Evolutionary conservation across 805 yeast species (phyloP).

Genomic region (Lipomyces starkeyi): DNA sequence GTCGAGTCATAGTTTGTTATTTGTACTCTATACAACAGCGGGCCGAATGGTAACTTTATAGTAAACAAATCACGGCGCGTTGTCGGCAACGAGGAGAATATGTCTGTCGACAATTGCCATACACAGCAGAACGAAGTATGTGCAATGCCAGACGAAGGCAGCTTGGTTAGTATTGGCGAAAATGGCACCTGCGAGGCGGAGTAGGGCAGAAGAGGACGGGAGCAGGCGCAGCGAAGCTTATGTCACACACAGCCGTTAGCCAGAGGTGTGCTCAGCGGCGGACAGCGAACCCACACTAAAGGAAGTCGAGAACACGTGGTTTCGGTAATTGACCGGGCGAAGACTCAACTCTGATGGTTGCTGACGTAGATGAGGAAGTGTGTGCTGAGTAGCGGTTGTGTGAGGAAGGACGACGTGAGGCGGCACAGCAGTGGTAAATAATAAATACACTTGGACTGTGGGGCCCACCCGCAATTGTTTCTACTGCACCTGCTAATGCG

Average conservation of each 20-base stretch:
- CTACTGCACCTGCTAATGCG: neutral
- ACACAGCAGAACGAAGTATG: neutral
- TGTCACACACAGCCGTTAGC: neutral
- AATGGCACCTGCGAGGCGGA: neutral
- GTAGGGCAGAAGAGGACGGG: neutral
- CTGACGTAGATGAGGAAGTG: neutral
- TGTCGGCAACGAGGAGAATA: neutral
- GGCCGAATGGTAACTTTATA: neutral
- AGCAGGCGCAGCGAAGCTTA: neutral
- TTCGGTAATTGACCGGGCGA: neutral
- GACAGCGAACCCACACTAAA: neutral
- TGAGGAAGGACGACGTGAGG: neutral
- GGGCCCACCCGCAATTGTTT: neutral
- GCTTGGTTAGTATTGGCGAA: neutral
- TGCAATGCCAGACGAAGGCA: neutral
- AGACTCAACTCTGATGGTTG: neutral
- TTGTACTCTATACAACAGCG: neutral
- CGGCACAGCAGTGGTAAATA: neutral
- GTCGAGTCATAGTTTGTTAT: constrained; percentile 18
- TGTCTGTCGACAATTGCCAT: neutral
- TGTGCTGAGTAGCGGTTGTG: neutral
- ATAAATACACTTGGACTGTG: neutral
- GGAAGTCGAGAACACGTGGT: neutral
- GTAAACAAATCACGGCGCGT: neutral
- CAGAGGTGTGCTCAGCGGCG: neutral